Conservation (phyloP, 1,284 basidiomycete genomes). For the Violaceomyces palustris region DNA sequence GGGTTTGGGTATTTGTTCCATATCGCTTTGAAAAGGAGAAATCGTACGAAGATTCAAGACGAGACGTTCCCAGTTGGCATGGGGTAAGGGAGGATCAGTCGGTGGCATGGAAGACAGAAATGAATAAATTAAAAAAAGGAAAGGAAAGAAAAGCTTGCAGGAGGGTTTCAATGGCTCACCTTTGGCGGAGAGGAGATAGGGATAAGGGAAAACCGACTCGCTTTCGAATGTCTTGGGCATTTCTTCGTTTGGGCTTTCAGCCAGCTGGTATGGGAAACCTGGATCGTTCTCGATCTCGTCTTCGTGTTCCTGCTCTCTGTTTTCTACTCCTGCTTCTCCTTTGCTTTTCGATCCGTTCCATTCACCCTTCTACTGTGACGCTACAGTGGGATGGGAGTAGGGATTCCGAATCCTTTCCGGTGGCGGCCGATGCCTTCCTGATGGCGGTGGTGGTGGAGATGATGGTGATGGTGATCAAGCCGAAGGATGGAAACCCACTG, state of each 20-base stretch:
- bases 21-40: slow-evolving; percentile 59
- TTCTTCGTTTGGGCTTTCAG: too few relatives aligned
- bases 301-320: not conserved
- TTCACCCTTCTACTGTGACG: too few relatives aligned
- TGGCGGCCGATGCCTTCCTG: too few relatives aligned
- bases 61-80: not conserved
- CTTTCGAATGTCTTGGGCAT: not conserved
- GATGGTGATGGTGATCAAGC: not conserved
- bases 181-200: not conserved
- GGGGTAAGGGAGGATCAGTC: not conserved
- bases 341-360: too few relatives aligned
- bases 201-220: not conserved
- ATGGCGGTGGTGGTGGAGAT: not conserved
- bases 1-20: slow-evolving; percentile 95
- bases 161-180: not conserved
- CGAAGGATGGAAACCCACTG: not conserved
- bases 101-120: too few relatives aligned
- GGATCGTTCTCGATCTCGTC: not conserved
- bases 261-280: not conserved
- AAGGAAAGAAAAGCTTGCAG: not conserved
- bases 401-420: too few relatives aligned
- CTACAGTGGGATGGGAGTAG: too few relatives aligned
- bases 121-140: too few relatives aligned
- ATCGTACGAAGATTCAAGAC: not conserved
- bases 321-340: too few relatives aligned